A percentile compares a stretch with the other conserved stretches of the same genome.
Evolutionary conservation across 805 yeast genomes (phyloP).

Genomic region (Priceomyces carsonii): DNA sequence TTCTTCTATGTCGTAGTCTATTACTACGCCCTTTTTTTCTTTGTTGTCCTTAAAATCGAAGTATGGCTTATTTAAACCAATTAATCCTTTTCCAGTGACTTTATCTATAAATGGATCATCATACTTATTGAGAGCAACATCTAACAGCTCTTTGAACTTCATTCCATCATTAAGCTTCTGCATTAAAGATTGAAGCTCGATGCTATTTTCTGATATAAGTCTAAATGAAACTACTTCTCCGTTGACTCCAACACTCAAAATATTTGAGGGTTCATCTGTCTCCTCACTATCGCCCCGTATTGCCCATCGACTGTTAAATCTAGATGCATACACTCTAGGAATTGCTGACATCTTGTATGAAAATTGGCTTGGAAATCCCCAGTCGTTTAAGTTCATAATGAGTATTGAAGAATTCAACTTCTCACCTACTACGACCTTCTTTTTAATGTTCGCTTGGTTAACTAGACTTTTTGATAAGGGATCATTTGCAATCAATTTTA

Average conservation of each 20-base stretch:
- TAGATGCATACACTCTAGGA: constrained; percentile 30
- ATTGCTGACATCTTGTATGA: constrained; percentile 26
- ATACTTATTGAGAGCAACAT: constrained; percentile 19
- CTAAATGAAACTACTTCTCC: constrained; percentile 33
- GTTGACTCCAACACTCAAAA: constrained; percentile 35
- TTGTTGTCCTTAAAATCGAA: constrained; percentile 27
- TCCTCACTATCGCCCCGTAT: constrained; percentile 3
- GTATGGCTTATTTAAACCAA: constrained; percentile 33
- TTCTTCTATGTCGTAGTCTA: constrained; percentile 39
- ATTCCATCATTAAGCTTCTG: constrained; percentile 11
- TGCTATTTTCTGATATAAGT: constrained; percentile 9
- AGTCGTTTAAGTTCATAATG: constrained; percentile 18
- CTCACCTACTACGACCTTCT: constrained; percentile 32
- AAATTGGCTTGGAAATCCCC: constrained; percentile 9
- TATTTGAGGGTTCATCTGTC: constrained; percentile 3
- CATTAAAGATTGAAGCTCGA: constrained; percentile 15
- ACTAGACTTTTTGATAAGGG: constrained; percentile 33
- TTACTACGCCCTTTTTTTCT: constrained; percentile 20
- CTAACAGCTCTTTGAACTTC: constrained; percentile 10
- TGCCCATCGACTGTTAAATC: constrained; percentile 23
- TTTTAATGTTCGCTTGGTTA: constrained; percentile 25
- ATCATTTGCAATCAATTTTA: constrained; percentile 25
- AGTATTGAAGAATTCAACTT: constrained; percentile 34
- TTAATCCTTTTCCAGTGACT: constrained; percentile 42
- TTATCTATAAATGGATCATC: constrained; percentile 36